Conservation (phyloP, 2,329 filamentous ascomycete genomes). For the Pseudonectria buxi region DNA sequence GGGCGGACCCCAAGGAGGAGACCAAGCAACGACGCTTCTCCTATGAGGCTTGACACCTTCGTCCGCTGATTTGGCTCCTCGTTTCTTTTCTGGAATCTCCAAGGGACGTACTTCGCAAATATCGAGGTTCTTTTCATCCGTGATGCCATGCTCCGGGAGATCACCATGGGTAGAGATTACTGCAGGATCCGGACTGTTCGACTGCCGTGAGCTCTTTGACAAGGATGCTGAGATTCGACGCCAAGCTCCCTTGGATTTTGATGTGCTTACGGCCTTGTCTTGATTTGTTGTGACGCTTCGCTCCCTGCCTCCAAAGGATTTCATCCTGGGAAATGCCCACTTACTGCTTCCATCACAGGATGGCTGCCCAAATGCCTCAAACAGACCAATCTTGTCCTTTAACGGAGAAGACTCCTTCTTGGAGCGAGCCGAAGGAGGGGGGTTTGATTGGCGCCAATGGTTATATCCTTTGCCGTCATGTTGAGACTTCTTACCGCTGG, state of each 20-base stretch:
- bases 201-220: slow-evolving; percentile 12
- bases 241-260: slow-evolving; percentile 8
- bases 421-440: slow-evolving; percentile 2
- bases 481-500: too few species aligned
- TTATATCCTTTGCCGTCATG: too few species aligned
- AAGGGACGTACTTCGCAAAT: too few species aligned
- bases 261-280: background rate
- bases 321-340: background rate
- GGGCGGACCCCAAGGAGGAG: background rate
- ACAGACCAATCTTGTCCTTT: slow-evolving; percentile 25
- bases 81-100: too few species aligned
- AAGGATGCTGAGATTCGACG: slow-evolving; percentile 14
- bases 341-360: background rate
- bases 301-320: background rate
- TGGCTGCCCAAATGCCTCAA: slow-evolving; percentile 20
- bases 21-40: slow-evolving; percentile 5
- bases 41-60: slow-evolving; percentile 18
- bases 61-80: too few species aligned
- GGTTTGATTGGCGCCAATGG: background rate
- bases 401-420: slow-evolving; percentile 13
- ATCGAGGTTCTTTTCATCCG: background rate
- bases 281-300: background rate
- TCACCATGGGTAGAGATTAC: background rate
- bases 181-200: slow-evolving; percentile 9
- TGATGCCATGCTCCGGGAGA: background rate